A percentile compares a stretch with the other conserved stretches of the same genome.
Conservation (phyloP, 2,329 filamentous ascomycete species). For the Curvularia spicifera region DNA sequence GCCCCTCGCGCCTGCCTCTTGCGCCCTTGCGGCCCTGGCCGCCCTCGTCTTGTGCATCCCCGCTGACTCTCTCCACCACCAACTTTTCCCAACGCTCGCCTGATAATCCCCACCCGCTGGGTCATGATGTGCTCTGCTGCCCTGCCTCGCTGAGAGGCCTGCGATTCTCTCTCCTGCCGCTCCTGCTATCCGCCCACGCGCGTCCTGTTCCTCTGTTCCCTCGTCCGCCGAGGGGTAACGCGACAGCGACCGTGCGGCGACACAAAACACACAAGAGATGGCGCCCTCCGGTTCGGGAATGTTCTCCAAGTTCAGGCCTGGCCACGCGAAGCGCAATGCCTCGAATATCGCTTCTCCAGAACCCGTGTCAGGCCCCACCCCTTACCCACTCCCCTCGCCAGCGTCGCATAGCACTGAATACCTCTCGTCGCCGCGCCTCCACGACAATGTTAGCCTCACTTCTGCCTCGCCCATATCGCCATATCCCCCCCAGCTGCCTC, state of each 20-base stretch:
- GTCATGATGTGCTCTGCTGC: conserved; percentile 37
- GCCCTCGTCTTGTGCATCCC: not conserved
- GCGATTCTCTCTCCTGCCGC: conserved; percentile 4
- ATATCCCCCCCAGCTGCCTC: conserved; percentile 49
- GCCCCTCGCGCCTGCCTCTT: too few relatives aligned
- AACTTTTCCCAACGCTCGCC: conserved; percentile 13
- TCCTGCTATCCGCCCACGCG: not conserved
- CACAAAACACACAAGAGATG: conserved; percentile 31
- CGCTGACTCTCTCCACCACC: conserved; percentile 9
- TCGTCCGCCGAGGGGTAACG: conserved; percentile 18
- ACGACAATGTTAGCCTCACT: conserved; percentile 38
- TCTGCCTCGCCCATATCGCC: conserved; percentile 48
- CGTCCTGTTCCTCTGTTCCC: conserved; percentile 8
- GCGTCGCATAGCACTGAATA: conserved; percentile 37
- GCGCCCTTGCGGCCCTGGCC: not conserved
- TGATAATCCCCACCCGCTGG: conserved; percentile 13
- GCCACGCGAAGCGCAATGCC: conserved; percentile 49
- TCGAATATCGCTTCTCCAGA: conserved; percentile 46
- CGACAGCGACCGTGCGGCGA: conserved; percentile 27
- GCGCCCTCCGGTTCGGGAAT: conserved; percentile 50
- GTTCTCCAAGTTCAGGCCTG: conserved; percentile 50
- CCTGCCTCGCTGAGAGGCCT: conserved; percentile 48
- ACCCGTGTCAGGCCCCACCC: conserved; percentile 34
- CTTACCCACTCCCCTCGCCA: conserved; percentile 36
- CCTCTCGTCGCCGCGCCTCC: conserved; percentile 40